A percentile compares a stretch with the other conserved stretches of the same genome.
Evolutionary conservation across 768 basidiomycete genomes (phyloP).

Genomic region (Trametes cingulata): DNA sequence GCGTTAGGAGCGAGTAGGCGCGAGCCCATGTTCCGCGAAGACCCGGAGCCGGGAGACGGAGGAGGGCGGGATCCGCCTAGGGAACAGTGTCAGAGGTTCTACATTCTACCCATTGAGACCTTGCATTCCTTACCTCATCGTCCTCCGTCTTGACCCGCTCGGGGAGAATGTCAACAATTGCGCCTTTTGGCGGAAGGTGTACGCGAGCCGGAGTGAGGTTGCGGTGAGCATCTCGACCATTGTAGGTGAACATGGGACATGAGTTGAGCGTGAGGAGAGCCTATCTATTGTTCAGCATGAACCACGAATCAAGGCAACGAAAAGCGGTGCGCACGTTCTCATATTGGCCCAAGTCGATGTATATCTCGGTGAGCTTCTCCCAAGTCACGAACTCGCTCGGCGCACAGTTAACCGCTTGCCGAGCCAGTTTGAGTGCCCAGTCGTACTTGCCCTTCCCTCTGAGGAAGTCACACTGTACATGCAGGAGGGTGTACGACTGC

Average conservation of each 20-base stretch:
- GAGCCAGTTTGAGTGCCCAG: constrained; percentile 90
- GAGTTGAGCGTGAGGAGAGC: constrained; percentile 94
- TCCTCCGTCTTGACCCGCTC: constrained; percentile 81
- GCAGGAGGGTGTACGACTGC: constrained; percentile 91
- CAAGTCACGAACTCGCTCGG: constrained; percentile 99
- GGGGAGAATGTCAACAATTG: constrained; percentile 89
- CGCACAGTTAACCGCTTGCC: constrained; percentile 96
- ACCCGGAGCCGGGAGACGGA: constrained; percentile 92
- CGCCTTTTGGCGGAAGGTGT: constrained; percentile 82
- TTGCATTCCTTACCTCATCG: constrained; percentile 61
- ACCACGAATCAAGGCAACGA: no score
- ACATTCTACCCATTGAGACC: background rate
- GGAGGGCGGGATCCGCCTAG: constrained; percentile 89
- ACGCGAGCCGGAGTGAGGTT: constrained; percentile 76
- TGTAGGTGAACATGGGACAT: constrained; percentile 99
- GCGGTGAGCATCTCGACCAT: constrained; percentile 91
- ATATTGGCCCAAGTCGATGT: constrained; percentile 86
- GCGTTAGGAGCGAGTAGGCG: constrained; percentile 88
- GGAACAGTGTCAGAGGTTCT: background rate
- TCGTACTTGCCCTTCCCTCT: constrained; percentile 80
- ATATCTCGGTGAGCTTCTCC: constrained; percentile 95
- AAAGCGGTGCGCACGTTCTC: constrained; percentile 56
- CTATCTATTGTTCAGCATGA: no score
- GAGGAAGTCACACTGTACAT: constrained; percentile 93
- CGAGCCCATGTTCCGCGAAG: constrained; percentile 95